Base-by-base conservation (phyloP, 139 green algal genomes). In the Chlorella sp. region DNA sequence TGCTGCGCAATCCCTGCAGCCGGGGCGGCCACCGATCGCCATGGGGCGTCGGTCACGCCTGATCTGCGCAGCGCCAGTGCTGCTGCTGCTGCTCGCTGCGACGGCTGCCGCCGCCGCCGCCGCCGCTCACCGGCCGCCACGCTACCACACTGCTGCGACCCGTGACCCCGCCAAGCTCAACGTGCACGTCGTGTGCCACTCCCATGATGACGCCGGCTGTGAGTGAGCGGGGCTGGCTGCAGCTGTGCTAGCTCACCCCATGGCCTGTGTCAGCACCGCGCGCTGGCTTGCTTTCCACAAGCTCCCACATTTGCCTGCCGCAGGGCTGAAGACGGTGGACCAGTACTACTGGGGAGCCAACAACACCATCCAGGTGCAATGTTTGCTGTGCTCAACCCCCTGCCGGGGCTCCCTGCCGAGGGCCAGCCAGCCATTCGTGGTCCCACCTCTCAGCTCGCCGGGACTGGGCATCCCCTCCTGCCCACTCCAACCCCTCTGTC, bases 241-340 rank as follows among this genome's bases (percentile, higher is more conserved):
- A 65, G 9, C 3, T 9, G 56, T 24, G 26, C 30, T 9, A 65
- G 56, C 56, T 20, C 56, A 65, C 56, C 56, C 56, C 56, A 20
- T 14, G n/a, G n/a, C n/a, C 56, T 16, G 22, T 65, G 22, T 24
- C 56, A n/a, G 56, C 56, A 65, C 56, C 30, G 56, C 56, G 22
- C 56, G 56, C 22, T 3, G 22, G 9, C 56, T 4, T 65, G 56
- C 9, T n/a, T n/a, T n/a, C n/a, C n/a, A n/a, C n/a, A n/a, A n/a
- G n/a, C n/a, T n/a, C n/a, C n/a, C n/a, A n/a, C n/a, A n/a, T n/a
- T n/a, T n/a, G n/a, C n/a, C n/a, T 60, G 51, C 51, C 24, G 34
- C 32, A 38, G 38, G 95, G 95, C 88, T 98, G 1, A 98, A 98
- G 73, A 98, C 95, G 0, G 92, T 98, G 41, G 94, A 98, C 74